A percentile compares a stretch with the other conserved stretches of the same genome.
Evolutionary conservation across 805 yeast species (phyloP).

Genomic region (Yamadazyma tumulicola): DNA sequence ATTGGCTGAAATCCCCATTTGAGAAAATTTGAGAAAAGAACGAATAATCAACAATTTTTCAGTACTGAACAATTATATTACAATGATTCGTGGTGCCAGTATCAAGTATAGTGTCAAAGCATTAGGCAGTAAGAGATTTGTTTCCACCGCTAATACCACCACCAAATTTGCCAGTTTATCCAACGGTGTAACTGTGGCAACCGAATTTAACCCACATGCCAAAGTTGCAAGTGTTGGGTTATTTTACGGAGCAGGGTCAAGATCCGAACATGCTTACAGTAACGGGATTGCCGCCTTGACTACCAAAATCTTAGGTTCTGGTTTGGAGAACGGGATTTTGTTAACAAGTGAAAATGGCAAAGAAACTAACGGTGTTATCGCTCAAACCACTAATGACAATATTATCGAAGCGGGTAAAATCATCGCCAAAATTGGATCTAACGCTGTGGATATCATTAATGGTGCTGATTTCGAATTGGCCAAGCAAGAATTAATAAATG

Average conservation of each 20-base stretch:
- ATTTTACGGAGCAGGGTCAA: slow-evolving; percentile 72
- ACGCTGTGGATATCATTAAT: slow-evolving; percentile 32
- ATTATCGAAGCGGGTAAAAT: slow-evolving; percentile 49
- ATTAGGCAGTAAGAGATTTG: slow-evolving; percentile 48
- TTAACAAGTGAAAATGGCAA: slow-evolving; percentile 52
- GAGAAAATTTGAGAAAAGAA: slow-evolving; percentile 6
- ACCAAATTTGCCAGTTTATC: slow-evolving; percentile 69
- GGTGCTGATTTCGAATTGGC: slow-evolving; percentile 47
- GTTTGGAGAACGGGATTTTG: slow-evolving; percentile 51
- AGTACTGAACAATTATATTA: slow-evolving; percentile 3
- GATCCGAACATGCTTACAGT: slow-evolving; percentile 75
- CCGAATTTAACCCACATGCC: slow-evolving; percentile 57
- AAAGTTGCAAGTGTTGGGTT: slow-evolving; percentile 63
- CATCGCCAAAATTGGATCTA: slow-evolving; percentile 43
- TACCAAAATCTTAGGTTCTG: slow-evolving; percentile 46
- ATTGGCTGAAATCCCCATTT: slow-evolving; percentile 13
- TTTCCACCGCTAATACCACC: slow-evolving; percentile 54
- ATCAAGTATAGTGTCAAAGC: slow-evolving; percentile 28
- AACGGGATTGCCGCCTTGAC: slow-evolving; percentile 75
- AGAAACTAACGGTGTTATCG: slow-evolving; percentile 63
- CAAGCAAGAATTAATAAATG: slow-evolving; percentile 43
- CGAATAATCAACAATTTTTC: slow-evolving; percentile 10
- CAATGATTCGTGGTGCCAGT: slow-evolving; percentile 42
- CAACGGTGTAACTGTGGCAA: slow-evolving; percentile 72
- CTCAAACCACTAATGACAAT: slow-evolving; percentile 52